Percentiles rank a stretch among this genome's conserved stretches.
phyloP scores from a whole-genome alignment of 2,329 filamentous ascomycete species.

The Talaromyces sp. region DNA sequence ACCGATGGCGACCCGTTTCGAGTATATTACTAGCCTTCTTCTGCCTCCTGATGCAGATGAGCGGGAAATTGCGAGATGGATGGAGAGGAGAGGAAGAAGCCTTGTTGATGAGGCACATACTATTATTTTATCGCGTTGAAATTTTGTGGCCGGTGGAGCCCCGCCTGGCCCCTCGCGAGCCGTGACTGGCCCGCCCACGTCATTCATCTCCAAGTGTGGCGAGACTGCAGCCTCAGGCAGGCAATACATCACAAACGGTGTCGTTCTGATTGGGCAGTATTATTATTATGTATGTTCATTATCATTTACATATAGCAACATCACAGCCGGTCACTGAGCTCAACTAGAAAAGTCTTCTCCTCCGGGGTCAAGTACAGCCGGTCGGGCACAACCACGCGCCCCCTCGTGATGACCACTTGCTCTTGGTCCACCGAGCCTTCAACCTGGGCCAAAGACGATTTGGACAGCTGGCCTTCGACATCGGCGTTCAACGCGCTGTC shows the following conservation, averaged over 20 bases:
- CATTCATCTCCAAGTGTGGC: slow-evolving; percentile 12
- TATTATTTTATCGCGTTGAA: neutral
- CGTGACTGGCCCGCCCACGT: slow-evolving; percentile 13
- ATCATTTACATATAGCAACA: neutral
- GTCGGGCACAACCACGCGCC: slow-evolving; percentile 28
- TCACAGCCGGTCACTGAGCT: slow-evolving; percentile 30
- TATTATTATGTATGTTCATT: neutral
- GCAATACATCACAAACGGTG: neutral
- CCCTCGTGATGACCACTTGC: slow-evolving; percentile 26
- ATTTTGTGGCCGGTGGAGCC: slow-evolving; percentile 11
- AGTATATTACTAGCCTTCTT: neutral
- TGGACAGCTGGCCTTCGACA: slow-evolving; percentile 1
- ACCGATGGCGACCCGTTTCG: neutral
- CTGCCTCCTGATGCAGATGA: neutral
- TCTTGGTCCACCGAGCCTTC: slow-evolving; percentile 16
- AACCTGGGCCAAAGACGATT: neutral
- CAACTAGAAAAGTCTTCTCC: slow-evolving; percentile 28
- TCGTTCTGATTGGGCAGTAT: neutral
- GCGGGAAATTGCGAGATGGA: neutral
- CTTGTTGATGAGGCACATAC: slow-evolving; percentile 21
- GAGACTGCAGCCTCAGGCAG: neutral
- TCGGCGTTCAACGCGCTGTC: neutral
- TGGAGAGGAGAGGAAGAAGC: slow-evolving; percentile 38
- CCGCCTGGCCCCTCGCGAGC: neutral
- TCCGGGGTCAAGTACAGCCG: slow-evolving; percentile 28